phyloP scores from a whole-genome alignment of 768 basidiomycete genomes.

The Amanita molliuscula region DNA sequence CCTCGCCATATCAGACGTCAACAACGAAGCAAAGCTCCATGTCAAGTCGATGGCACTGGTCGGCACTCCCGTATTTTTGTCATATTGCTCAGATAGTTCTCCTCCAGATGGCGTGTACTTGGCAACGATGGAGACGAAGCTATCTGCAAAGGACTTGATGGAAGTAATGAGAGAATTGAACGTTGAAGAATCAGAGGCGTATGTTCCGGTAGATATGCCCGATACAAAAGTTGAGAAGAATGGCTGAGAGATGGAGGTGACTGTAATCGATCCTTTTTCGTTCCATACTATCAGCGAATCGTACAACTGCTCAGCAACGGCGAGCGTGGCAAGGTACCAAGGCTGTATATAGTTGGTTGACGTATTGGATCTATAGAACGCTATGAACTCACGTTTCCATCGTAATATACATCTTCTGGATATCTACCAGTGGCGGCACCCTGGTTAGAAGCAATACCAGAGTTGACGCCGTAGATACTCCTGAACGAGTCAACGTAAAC shows the following conservation, averaged over 20 bases:
- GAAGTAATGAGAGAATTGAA: slow-evolving; percentile 38
- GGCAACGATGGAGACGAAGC: slow-evolving; percentile 43
- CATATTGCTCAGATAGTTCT: slow-evolving; percentile 54
- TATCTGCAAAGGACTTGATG: slow-evolving; percentile 52
- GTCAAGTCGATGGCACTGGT: slow-evolving; percentile 58
- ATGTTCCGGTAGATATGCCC: slow-evolving; percentile 39
- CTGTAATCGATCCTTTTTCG: slow-evolving; percentile 31
- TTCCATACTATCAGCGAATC: slow-evolving; percentile 61
- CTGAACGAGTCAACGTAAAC: slow-evolving; percentile 61
- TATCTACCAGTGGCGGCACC: slow-evolving; percentile 72
- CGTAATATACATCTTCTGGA: slow-evolving; percentile 60
- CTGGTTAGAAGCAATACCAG: slow-evolving; percentile 35
- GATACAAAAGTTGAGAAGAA: slow-evolving; percentile 59
- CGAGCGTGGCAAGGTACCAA: slow-evolving; percentile 65
- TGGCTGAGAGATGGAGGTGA: slow-evolving; percentile 51
- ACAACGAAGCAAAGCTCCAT: slow-evolving; percentile 63
- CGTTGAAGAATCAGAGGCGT: slow-evolving; percentile 31
- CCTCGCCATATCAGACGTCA: slow-evolving; percentile 48
- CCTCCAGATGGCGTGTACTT: slow-evolving; percentile 56
- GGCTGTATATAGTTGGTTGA: slow-evolving; percentile 27
- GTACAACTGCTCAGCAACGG: slow-evolving; percentile 70
- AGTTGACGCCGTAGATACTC: slow-evolving; percentile 53
- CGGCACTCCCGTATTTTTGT: slow-evolving; percentile 35
- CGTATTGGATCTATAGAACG: background rate
- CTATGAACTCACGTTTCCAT: slow-evolving; percentile 48